Evolutionary conservation across 345 rosid species (phyloP), one percentile per base, ranked within the genome.

Genomic region (Microthlaspi erraticum): DNA sequence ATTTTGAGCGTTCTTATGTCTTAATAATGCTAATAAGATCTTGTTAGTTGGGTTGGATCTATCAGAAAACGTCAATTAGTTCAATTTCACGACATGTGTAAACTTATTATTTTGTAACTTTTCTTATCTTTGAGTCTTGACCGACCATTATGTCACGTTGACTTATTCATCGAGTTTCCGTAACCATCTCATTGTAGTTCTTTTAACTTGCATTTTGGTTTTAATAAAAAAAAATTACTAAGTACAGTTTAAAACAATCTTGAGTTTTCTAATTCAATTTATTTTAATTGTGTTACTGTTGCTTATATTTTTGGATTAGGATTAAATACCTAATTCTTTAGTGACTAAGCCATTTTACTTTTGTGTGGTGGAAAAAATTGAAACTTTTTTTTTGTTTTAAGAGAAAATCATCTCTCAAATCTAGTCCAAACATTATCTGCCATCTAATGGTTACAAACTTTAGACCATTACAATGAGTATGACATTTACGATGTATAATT

Each of bases 71-170:
- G 14, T 39, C 55, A 42, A 13, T 50, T 39, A 52, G 48, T 62
- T 54, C 29, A 33, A 3, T 12, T 62, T 61, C 46, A 61, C 53
- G 55, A 62, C 29, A 71, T 20, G 55, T 54, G 69, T n/a, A 36
- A 16, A 26, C 50, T 16, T 46, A 5, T 44, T 56, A 33, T 38
- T 12, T 48, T 65, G 14, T 63, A 46, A 43, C 63, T 63, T 72
- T 72, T 29, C 41, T 41, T 64, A 19, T 39, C 32, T 58, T 33
- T 59, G 32, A 66, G 59, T 49, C 48, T 49, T 50, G 33, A 51
- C 66, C 41, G 73, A 64, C 41, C 50, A 64, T 73, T 17, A 56
- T 59, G 72, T 66, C 19, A 41, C 8, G 67, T 66, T 66, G 67
- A 58, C 57, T 53, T 72, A 2, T 0, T 53, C 37, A 56, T 53